phyloP scores from a whole-genome alignment of 805 yeast genomes.

The Candida palmyrensis region DNA sequence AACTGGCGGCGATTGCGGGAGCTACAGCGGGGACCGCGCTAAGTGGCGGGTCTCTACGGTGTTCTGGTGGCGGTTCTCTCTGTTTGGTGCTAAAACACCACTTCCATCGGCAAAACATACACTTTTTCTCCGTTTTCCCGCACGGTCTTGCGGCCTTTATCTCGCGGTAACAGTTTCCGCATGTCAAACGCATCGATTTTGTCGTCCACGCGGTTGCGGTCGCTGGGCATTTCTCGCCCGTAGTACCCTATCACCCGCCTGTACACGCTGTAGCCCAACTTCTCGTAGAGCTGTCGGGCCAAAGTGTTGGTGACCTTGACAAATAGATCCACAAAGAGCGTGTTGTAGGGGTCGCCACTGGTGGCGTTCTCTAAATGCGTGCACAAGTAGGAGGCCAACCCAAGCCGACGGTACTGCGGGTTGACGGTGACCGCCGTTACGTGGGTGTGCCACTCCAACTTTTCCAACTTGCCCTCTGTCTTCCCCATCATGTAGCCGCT shows the following conservation, averaged over 20 bases:
- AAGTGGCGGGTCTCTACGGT: too few species aligned
- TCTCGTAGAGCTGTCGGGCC: constrained; percentile 80
- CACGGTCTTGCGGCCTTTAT: constrained; percentile 46
- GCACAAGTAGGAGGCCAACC: constrained; percentile 79
- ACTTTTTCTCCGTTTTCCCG: constrained; percentile 57
- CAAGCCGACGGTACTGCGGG: constrained; percentile 75
- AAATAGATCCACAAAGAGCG: constrained; percentile 84
- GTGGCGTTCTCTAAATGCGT: constrained; percentile 67
- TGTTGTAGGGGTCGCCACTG: constrained; percentile 64
- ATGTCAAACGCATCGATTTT: constrained; percentile 83
- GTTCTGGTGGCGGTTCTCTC: too few species aligned
- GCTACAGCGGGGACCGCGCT: too few species aligned
- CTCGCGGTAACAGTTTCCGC: constrained; percentile 63
- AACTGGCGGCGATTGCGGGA: too few species aligned
- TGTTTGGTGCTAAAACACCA: constrained; percentile 52
- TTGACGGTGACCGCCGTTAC: constrained; percentile 93
- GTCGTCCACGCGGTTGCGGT: constrained; percentile 51
- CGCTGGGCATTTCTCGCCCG: constrained; percentile 47
- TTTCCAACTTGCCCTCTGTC: constrained; percentile 68
- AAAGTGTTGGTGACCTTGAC: constrained; percentile 80
- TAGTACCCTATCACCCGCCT: constrained; percentile 89
- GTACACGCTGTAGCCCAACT: constrained; percentile 78
- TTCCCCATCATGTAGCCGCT: constrained; percentile 94
- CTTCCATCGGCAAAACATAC: constrained; percentile 63
- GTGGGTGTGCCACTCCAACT: constrained; percentile 90